Base-by-base conservation (phyloP, 768 basidiomycete species). In the Sutorius australiensis region DNA sequence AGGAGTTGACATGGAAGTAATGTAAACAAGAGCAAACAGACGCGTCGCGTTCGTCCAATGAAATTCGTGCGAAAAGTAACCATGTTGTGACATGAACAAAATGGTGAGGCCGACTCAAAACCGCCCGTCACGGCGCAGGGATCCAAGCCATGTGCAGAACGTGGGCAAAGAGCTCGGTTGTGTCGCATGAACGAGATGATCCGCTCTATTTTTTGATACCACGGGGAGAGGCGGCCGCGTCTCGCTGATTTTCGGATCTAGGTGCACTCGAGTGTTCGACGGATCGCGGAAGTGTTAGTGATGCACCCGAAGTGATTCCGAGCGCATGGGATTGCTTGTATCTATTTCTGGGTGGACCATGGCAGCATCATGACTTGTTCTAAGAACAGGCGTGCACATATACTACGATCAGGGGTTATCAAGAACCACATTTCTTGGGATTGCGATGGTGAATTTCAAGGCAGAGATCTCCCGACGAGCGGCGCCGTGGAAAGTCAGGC, bases 21-120 rank as follows among this genome's bases (percentile, higher is more conserved):
- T 44, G 36, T 51, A 71, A 70, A 69, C 27, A 71, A 47, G 1
- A 2, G 43, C 53, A 70, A 70, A 66, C 57, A 66, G 28, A 56
- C 68, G 68, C 68, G 68, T 59, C 68, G 68, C 68, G 69, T 51
- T 53, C 19, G 17, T 40, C 59, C 59, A 57, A 61, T 60, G 33
- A 61, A 21, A 46, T 43, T 36, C 21, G 40, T 17, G 30, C n/a
- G 43, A 30, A 30, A 44, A 44, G 16, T 11, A 11, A 17, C 10
- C n/a, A 36, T 9, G 14, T 34, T 6, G 0, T 11, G 16, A n/a
- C 4, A 34, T n/a, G n/a, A n/a, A n/a, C n/a, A n/a, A n/a, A n/a
- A n/a, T n/a, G n/a, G n/a, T n/a, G n/a, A n/a, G n/a, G 36, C n/a
- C 36, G 9, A 37, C 36, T 37, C 3, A n/a, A 37, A n/a, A 37